Base-by-base conservation (phyloP, 352 stramenopile genomes). In the Pythium rhizo-oryzae region DNA sequence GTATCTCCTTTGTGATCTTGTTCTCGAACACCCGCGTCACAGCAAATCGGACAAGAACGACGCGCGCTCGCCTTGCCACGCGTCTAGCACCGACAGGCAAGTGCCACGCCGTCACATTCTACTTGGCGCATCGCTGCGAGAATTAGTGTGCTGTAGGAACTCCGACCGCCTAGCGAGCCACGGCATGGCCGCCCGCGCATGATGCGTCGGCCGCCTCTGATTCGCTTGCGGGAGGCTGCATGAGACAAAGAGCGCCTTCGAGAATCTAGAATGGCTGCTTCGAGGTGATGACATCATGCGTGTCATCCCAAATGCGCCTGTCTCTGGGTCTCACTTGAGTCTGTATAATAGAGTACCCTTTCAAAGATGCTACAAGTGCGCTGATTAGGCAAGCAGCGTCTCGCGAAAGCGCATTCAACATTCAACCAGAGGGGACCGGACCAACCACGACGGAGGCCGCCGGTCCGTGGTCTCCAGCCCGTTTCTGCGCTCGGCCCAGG, bases 241-340 rank as follows among this genome's bases (percentile, higher is more conserved):
- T 57, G 44, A 54, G 41, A 62, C 55, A 62, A 43, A 61, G 33
- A 9, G 12, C 15, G 21, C 9, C 0, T 39, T 39, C 59, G 23
- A 19, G 30, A 70, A 24, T 62, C 58, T 71, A 11, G 65, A 62
- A 67, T 62, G 65, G 49, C 65, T 71, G 44, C 60, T 62, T 67
- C 51, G 47, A 53, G 46, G 24, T 62, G 67, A 73, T 73, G 67
- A 69, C 67, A 73, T 73, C 67, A 72, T 60, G 41, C 49, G 51
- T 65, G 53, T 68, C 66, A 73, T 73, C 51, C 41, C 25, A 47
- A 43, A 12, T 6, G 24, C 3, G 8, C 65, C 52, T 62, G 59
- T 67, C 59, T 67, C 59, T 63, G 41, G 41, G 53, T 52, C 11
- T 30, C 44, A 30, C 33, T 46, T 37, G 4, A 41, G 16, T 28